A percentile compares a stretch with the other conserved stretches of the same genome.
Conservation (phyloP, 139 green algal species). For the Zygnema circumcarinatum region DNA sequence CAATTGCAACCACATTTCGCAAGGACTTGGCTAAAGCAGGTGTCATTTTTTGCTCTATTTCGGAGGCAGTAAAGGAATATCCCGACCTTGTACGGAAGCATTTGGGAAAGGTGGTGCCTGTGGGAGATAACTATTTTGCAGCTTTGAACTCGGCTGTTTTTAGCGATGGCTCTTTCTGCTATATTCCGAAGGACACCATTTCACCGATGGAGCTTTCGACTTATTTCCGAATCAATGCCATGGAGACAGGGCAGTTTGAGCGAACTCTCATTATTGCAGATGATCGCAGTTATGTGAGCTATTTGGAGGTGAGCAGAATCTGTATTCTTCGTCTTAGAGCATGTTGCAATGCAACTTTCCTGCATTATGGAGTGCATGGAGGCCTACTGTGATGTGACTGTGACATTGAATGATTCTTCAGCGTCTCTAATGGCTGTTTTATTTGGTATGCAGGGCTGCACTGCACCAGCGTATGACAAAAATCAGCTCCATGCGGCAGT, state of each 20-base stretch:
- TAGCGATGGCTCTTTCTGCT: slow-evolving; percentile 96
- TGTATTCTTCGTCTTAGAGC: no score
- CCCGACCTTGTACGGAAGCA: slow-evolving; percentile 92
- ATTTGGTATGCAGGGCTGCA: slow-evolving; percentile 56
- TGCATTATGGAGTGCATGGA: slow-evolving; percentile 95
- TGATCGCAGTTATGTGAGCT: slow-evolving; percentile 91
- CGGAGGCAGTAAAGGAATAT: slow-evolving; percentile 93
- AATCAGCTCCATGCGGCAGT: slow-evolving; percentile 95
- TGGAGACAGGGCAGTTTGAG: slow-evolving; percentile 98
- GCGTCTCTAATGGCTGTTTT: no score
- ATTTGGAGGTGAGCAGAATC: slow-evolving; percentile 82
- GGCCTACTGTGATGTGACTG: no score
- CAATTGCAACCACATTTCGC: slow-evolving; percentile 97
- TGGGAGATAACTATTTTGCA: slow-evolving; percentile 97
- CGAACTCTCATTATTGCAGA: slow-evolving; percentile 97
- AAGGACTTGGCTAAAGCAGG: slow-evolving; percentile 92
- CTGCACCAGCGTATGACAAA: slow-evolving; percentile 61
- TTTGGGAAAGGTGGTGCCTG: slow-evolving; percentile 78
- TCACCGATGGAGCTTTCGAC: slow-evolving; percentile 99
- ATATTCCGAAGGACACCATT: slow-evolving; percentile 94
- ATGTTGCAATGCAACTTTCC: no score
- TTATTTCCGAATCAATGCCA: slow-evolving; percentile 99
- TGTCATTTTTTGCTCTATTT: slow-evolving; percentile 98
- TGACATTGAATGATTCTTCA: no score
- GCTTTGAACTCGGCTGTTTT: slow-evolving; percentile 98